Percentiles rank a stretch among this genome's conserved stretches.
Evolutionary conservation across 805 yeast species (phyloP).

Genomic region (Ogataea degrootiae): DNA sequence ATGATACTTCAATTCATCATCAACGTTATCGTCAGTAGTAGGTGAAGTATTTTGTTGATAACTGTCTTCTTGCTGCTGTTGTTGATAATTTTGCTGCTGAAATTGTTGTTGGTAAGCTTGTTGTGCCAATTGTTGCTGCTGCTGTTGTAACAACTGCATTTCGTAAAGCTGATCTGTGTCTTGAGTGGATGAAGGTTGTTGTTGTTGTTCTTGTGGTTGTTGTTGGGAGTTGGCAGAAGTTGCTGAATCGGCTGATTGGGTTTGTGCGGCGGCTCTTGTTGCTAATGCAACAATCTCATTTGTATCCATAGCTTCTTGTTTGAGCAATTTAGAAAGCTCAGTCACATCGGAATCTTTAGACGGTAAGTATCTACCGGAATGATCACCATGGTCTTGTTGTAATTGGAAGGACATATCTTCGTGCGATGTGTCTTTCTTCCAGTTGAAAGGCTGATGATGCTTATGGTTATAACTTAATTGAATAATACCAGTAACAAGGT

Average conservation of each 20-base stretch:
- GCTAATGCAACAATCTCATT: slow-evolving; percentile 22
- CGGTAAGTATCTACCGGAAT: slow-evolving; percentile 11
- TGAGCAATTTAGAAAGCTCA: slow-evolving; percentile 18
- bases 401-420: slow-evolving; percentile 17
- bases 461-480: slow-evolving; percentile 36
- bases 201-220: slow-evolving; percentile 4
- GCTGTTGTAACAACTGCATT: slow-evolving; percentile 15
- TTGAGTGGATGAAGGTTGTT: slow-evolving; percentile 1
- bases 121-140: slow-evolving; percentile 16
- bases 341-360: slow-evolving; percentile 15
- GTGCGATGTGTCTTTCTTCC: slow-evolving; percentile 24
- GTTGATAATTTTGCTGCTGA: slow-evolving; percentile 2
- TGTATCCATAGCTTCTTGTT: slow-evolving; percentile 18
- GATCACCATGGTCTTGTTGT: slow-evolving; percentile 7
- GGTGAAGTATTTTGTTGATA: not conserved
- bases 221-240: slow-evolving; percentile 3
- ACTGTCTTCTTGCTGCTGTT: not conserved
- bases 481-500: slow-evolving; percentile 33
- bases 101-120: slow-evolving; percentile 10
- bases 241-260: too few species aligned
- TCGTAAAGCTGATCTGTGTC: slow-evolving; percentile 13
- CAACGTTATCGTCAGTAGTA: slow-evolving; percentile 19
- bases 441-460: slow-evolving; percentile 34
- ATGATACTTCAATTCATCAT: slow-evolving; percentile 17
- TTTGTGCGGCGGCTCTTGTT: slow-evolving; percentile 17